Percentiles rank a stretch among this genome's conserved stretches.
phyloP scores from a whole-genome alignment of 1,139 yeast genomes.

The Hansenula anomala region DNA sequence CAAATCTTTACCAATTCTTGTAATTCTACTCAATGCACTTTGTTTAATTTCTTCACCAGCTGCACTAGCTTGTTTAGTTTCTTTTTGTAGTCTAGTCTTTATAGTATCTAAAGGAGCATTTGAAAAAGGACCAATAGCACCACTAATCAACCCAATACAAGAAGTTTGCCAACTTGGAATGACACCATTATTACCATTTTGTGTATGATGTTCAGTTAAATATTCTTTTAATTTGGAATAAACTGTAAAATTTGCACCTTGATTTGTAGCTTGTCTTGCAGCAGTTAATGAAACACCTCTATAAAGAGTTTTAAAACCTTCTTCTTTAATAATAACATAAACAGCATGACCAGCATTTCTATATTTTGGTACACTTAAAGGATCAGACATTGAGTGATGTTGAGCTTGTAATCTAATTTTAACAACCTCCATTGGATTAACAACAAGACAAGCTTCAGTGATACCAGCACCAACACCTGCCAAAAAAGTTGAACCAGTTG shows the following conservation, averaged over 20 bases:
- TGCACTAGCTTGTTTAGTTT: slow-evolving; percentile 67
- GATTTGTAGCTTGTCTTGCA: slow-evolving; percentile 97
- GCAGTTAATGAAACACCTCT: slow-evolving; percentile 96
- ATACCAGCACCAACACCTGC: slow-evolving; percentile 98
- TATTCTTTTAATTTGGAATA: slow-evolving; percentile 78
- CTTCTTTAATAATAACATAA: slow-evolving; percentile 79
- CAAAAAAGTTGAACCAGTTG: slow-evolving; percentile 69
- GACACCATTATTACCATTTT: slow-evolving; percentile 29
- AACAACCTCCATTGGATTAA: slow-evolving; percentile 96
- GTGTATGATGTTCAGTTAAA: slow-evolving; percentile 61
- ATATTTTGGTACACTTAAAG: slow-evolving; percentile 64
- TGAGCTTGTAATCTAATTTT: slow-evolving; percentile 96
- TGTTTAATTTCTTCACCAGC: slow-evolving; percentile 40
- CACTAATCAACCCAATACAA: slow-evolving; percentile 82
- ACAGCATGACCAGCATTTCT: slow-evolving; percentile 92
- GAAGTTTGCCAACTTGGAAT: slow-evolving; percentile 96
- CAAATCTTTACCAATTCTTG: slow-evolving; percentile 75
- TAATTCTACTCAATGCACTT: slow-evolving; percentile 54
- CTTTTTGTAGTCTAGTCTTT: slow-evolving; percentile 94
- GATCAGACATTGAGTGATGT: slow-evolving; percentile 84
- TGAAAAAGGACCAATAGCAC: slow-evolving; percentile 96
- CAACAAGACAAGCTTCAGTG: slow-evolving; percentile 92
- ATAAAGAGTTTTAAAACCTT: slow-evolving; percentile 84
- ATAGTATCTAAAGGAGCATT: slow-evolving; percentile 97
- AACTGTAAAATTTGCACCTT: slow-evolving; percentile 96